Evolutionary conservation across 305 asterid species (phyloP), one percentile per base, ranked within the genome.

Genomic region (Salvia sclarea): DNA sequence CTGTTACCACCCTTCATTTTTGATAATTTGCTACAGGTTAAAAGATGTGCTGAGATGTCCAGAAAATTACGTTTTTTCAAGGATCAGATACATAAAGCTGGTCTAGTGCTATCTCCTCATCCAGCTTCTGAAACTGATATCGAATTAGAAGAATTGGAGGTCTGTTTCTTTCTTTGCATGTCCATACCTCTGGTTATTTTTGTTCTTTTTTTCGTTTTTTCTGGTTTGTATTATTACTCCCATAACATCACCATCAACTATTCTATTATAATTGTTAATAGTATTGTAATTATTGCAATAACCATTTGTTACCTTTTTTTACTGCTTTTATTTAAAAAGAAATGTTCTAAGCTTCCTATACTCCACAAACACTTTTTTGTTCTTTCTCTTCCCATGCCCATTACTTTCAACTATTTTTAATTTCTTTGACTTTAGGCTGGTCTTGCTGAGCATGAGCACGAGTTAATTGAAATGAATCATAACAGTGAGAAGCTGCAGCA

Each of bases 21-120:
- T 70, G 64, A 49, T 54, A 47, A 71, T 35, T 47, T 64, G 66
- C 76, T 30, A 31, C 68, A 92, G 98, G 98, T 88, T 50, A 92
- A 92, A 90, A 80, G 97, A 85, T 92, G 98, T 72, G 96, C 91
- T 25, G 98, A 92, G 86, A 92, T 92, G 97, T 85, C 90, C 66
- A 80, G 98, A 76, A 92, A 90, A 79, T 85, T 92, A 31, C 85
- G 95, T 0, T 92, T 85, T 85, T 82, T 92, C 76, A 88, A 84
- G 84, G 96, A 92, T 76, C 97, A 88, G 83, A 86, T 88, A 49
- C 86, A 83, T 78, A 90, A 88, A 87, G 90, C 97, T 66, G 90
- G 95, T 62, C 69, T 90, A 63, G 45, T 75, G 73, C 83, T 86
- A 40, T 78, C 97, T 78, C 84, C 88, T 74, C 88, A 63, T 69